phyloP scores from a whole-genome alignment of 139 green algal species.

The Chlorella vulgaris region DNA sequence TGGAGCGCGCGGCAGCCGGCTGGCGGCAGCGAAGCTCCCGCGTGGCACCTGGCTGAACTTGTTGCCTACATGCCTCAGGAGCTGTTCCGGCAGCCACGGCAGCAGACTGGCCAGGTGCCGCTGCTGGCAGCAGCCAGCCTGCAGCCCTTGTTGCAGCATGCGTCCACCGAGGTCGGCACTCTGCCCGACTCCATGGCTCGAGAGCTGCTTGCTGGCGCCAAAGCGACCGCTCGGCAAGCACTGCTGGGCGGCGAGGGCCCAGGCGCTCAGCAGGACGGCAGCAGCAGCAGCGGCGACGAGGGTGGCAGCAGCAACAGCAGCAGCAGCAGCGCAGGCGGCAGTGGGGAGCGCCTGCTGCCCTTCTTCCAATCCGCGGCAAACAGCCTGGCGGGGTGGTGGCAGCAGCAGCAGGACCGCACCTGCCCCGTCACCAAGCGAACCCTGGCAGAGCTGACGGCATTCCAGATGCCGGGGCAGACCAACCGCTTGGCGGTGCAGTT shows the following conservation, averaged over 20 bases:
- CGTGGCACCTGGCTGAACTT: slow-evolving; percentile 6
- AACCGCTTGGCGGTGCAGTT: slow-evolving; percentile 84
- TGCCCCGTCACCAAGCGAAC: slow-evolving; percentile 52
- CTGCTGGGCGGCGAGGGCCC: background rate
- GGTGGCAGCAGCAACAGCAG: background rate
- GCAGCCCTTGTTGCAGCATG: slow-evolving; percentile 10
- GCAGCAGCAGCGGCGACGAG: slow-evolving; percentile 6
- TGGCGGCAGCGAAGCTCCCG: background rate
- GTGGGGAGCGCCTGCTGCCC: background rate
- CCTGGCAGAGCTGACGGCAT: slow-evolving; percentile 68
- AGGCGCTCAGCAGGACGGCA: background rate
- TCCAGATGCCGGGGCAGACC: slow-evolving; percentile 77
- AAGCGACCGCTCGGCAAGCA: background rate
- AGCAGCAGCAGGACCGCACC: slow-evolving; percentile 7
- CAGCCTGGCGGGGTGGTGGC: slow-evolving; percentile 15
- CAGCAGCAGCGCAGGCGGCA: background rate
- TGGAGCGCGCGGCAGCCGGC: no score
- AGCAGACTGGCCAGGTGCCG: background rate
- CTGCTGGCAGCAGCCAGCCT: background rate
- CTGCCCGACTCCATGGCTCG: background rate
- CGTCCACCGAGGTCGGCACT: background rate
- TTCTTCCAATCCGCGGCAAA: background rate
- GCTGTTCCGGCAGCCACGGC: slow-evolving; percentile 3
- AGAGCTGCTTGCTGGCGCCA: slow-evolving; percentile 11
- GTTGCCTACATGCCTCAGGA: slow-evolving; percentile 21